Conservation (phyloP, 805 yeast species). For the Jamesozyma hellenica region DNA sequence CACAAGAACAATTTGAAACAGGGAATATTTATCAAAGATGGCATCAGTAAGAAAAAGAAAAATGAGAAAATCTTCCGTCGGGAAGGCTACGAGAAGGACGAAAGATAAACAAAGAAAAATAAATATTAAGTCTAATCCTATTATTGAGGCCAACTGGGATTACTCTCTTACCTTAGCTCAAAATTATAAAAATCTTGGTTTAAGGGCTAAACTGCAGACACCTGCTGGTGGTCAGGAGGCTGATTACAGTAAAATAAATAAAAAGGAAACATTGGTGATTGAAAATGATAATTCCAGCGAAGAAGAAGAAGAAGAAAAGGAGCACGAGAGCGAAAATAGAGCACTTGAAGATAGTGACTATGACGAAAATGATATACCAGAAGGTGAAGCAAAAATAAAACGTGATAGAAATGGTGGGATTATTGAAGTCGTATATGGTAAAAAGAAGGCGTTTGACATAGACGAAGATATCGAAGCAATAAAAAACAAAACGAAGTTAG, state of each 20-base stretch:
- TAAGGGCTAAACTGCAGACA: constrained; percentile 53
- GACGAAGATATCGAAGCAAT: constrained; percentile 29
- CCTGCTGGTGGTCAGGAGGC: constrained; percentile 78
- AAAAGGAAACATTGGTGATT: constrained; percentile 28
- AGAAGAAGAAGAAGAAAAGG: constrained; percentile 11
- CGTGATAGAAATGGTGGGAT: constrained; percentile 65
- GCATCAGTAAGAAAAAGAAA: constrained; percentile 76
- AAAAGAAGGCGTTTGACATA: constrained; percentile 34
- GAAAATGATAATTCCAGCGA: constrained; percentile 34
- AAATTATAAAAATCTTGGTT: constrained; percentile 76
- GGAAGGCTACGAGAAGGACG: constrained; percentile 56
- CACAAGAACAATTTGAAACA: no score
- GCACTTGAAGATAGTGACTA: constrained; percentile 16
- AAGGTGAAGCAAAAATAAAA: constrained; percentile 68
- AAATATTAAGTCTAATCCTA: constrained; percentile 60
- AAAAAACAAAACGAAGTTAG: constrained; percentile 15
- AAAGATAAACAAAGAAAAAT: constrained; percentile 64
- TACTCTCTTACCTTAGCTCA: constrained; percentile 68
- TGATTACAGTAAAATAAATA: constrained; percentile 34
- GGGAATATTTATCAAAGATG: constrained; percentile 29
- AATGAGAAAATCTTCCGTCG: constrained; percentile 62
- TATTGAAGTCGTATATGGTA: constrained; percentile 58
- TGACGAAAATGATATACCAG: constrained; percentile 48
- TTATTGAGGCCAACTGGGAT: constrained; percentile 90
- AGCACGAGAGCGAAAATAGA: constrained; percentile 6